Evolutionary conservation across 2,329 filamentous ascomycete genomes (phyloP).

Genomic region (Pyricularia pennisetigena): DNA sequence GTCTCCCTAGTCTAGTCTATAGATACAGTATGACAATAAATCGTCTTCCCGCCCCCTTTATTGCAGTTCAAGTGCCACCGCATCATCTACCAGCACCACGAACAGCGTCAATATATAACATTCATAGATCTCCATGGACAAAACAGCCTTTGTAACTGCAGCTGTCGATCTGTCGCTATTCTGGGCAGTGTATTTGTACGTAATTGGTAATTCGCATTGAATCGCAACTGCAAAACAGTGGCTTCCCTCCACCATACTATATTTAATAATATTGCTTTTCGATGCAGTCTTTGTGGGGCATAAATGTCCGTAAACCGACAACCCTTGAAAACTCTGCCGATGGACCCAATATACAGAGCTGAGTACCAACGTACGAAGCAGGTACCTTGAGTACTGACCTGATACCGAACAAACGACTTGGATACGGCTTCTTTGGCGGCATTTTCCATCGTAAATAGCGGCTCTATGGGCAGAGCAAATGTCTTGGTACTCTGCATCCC

Average conservation of each 20-base stretch:
- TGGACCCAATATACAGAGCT: too few species aligned
- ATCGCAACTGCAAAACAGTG: not conserved
- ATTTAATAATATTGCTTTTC: not conserved
- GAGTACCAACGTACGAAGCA: too few species aligned
- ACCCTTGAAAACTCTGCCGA: not conserved
- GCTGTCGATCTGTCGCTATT: not conserved
- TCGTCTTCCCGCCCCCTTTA: not conserved
- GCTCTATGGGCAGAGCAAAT: not conserved
- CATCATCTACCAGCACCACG: not conserved
- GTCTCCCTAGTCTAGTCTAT: too few species aligned
- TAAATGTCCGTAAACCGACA: not conserved
- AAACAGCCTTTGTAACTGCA: not conserved
- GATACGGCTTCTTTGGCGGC: not conserved
- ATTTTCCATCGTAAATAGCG: not conserved
- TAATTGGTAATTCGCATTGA: not conserved
- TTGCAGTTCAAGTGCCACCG: not conserved
- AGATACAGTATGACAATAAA: not conserved
- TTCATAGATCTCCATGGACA: not conserved
- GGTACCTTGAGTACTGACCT: not conserved
- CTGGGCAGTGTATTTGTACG: not conserved
- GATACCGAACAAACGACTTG: not conserved
- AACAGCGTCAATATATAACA: not conserved
- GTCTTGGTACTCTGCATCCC: not conserved
- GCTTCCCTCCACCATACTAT: not conserved
- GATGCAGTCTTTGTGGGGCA: not conserved